Percentiles rank a stretch among this genome's conserved stretches.
Conservation (phyloP, 192 early-diverging fungal genomes). For the Mortierella alpina region DNA sequence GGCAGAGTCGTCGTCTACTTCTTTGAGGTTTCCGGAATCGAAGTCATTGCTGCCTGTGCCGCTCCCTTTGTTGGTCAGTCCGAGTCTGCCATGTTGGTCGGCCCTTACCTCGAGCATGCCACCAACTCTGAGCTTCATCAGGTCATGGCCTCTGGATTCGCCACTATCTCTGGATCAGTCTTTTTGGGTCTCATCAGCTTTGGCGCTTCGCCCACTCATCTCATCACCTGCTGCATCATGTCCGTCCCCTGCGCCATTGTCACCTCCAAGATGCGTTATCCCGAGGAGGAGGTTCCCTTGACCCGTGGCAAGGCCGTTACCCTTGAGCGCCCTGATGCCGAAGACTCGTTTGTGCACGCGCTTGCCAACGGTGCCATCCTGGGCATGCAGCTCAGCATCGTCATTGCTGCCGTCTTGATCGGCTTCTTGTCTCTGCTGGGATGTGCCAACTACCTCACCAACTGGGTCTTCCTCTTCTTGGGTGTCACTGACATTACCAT, state of each 20-base stretch:
- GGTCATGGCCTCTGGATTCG: conserved; percentile 90
- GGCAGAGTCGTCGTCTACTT: conserved; percentile 72
- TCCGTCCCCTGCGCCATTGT: conserved; percentile 88
- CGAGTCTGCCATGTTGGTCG: conserved; percentile 85
- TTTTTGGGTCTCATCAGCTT: conserved; percentile 78
- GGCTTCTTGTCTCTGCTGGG: conserved; percentile 79
- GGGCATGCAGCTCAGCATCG: conserved; percentile 79
- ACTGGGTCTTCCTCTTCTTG: conserved; percentile 77
- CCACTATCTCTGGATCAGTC: conserved; percentile 89
- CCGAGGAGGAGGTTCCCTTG: conserved; percentile 85
- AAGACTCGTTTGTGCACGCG: conserved; percentile 83
- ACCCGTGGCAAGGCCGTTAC: conserved; percentile 75
- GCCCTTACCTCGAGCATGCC: conserved; percentile 84
- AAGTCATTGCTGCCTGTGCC: conserved; percentile 85
- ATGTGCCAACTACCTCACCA: conserved; percentile 75
- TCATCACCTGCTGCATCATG: conserved; percentile 92
- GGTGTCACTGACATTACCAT: conserved; percentile 69
- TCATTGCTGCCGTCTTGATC: conserved; percentile 82
- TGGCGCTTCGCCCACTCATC: conserved; percentile 70
- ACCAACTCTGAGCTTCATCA: conserved; percentile 89
- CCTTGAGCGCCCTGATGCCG: conserved; percentile 68
- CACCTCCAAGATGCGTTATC: conserved; percentile 87
- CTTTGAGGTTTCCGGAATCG: conserved; percentile 83
- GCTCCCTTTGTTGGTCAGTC: conserved; percentile 88
- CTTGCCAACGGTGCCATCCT: conserved; percentile 84